Conservation (phyloP, 192 early-diverging fungal species). For the Phycomyces nitens region DNA sequence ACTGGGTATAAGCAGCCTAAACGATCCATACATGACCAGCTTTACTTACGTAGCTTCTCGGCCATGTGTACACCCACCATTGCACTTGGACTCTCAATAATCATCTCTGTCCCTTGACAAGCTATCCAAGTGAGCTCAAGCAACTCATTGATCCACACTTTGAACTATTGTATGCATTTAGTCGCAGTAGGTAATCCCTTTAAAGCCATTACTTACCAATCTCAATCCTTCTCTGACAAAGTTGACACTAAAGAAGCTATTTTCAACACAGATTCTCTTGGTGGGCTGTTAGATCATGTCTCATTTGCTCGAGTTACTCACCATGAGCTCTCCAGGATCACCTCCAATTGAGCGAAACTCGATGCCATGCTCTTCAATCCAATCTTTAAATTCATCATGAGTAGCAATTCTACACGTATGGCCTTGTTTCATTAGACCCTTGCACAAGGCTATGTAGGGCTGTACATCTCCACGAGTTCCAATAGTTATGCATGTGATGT, state of each 20-base stretch:
- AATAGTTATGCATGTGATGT: constrained; percentile 67
- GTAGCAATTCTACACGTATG: constrained; percentile 66
- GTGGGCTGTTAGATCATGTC: neutral
- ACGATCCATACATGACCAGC: neutral
- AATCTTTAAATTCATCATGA: constrained; percentile 60
- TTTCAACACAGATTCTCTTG: constrained; percentile 59
- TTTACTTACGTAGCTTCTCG: constrained; percentile 43
- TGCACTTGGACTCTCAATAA: constrained; percentile 67
- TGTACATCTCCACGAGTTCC: constrained; percentile 77
- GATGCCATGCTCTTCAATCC: constrained; percentile 62
- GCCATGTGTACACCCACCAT: constrained; percentile 71
- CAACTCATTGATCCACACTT: constrained; percentile 61
- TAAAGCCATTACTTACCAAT: constrained; percentile 21
- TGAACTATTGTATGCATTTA: constrained; percentile 37
- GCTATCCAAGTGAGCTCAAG: constrained; percentile 51
- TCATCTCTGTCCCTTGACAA: constrained; percentile 59
- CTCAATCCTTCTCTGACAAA: constrained; percentile 57
- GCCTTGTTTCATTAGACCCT: constrained; percentile 57
- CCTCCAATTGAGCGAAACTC: constrained; percentile 67
- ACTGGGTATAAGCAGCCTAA: neutral
- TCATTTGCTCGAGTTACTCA: constrained; percentile 1
- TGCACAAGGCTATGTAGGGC: constrained; percentile 68
- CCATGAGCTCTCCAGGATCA: constrained; percentile 61
- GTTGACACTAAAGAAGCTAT: constrained; percentile 61
- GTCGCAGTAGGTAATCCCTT: neutral